These are phyloP conservation scores for Trichoderma pleuroti DNA, from an alignment of 2,329 filamentous ascomycete genomes.

Conservation along the genomic window DNA sequence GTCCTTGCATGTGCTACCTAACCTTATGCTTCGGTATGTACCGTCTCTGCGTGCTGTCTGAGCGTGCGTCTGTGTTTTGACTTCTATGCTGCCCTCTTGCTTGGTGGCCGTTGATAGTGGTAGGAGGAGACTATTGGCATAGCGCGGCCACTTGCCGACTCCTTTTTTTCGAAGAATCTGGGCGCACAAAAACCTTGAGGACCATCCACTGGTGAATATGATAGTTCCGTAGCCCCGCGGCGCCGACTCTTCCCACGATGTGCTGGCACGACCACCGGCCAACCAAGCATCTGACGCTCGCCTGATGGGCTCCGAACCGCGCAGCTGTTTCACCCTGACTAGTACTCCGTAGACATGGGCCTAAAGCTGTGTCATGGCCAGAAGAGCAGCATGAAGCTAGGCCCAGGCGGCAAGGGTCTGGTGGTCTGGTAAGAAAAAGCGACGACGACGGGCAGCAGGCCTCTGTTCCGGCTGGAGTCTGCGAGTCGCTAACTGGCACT, in stretches of 20 bases:
- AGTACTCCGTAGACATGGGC: background rate
- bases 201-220: background rate
- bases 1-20: background rate
- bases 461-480: background rate
- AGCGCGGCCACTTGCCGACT: background rate
- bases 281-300: conserved; percentile 14
- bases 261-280: conserved; percentile 9
- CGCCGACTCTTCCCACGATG: background rate
- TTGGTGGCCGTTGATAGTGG: background rate
- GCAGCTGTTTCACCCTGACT: conserved; percentile 13
- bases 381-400: background rate
- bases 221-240: background rate
- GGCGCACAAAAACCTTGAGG: background rate
- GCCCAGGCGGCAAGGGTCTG: background rate
- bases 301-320: conserved; percentile 5
- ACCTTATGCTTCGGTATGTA: background rate
- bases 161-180: too few relatives aligned
- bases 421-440: background rate
- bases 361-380: background rate
- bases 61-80: background rate
- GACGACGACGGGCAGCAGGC: conserved; percentile 2
- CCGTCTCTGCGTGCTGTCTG: background rate
- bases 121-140: background rate
- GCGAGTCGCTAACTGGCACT: background rate
- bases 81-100: background rate